phyloP scores from a whole-genome alignment of 768 basidiomycete genomes.

The Pleurotus salmoneostramineus region DNA sequence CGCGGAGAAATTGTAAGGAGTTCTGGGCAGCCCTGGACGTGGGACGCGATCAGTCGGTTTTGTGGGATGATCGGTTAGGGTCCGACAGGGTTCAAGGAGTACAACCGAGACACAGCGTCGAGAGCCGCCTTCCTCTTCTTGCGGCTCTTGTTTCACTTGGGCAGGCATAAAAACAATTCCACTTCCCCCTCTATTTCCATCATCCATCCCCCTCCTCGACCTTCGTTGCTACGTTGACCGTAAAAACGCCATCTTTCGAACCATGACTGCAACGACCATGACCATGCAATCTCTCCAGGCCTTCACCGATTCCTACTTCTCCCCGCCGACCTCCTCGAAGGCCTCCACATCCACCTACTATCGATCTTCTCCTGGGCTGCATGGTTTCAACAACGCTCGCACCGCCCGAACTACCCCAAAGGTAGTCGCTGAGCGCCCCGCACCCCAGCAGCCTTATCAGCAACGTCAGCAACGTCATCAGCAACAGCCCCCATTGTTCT shows the following conservation, averaged over 20 bases:
- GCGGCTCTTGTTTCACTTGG: neutral
- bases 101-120: neutral
- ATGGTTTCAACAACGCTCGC: neutral
- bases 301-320: conserved; percentile 2
- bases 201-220: neutral
- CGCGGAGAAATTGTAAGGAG: neutral
- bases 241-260: neutral
- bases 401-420: neutral
- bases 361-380: neutral
- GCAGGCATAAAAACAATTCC: neutral
- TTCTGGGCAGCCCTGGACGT: neutral
- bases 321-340: neutral
- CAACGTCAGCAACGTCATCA: neutral
- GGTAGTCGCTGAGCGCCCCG: neutral
- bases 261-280: neutral
- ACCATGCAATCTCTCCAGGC: conserved; percentile 2
- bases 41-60: neutral
- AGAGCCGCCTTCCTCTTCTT: neutral
- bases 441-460: neutral
- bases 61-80: neutral
- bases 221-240: neutral
- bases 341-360: neutral
- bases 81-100: neutral
- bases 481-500: neutral
- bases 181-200: neutral